Base-by-base conservation (phyloP, 169 alveolate genomes). In the Perkinsus olseni region DNA sequence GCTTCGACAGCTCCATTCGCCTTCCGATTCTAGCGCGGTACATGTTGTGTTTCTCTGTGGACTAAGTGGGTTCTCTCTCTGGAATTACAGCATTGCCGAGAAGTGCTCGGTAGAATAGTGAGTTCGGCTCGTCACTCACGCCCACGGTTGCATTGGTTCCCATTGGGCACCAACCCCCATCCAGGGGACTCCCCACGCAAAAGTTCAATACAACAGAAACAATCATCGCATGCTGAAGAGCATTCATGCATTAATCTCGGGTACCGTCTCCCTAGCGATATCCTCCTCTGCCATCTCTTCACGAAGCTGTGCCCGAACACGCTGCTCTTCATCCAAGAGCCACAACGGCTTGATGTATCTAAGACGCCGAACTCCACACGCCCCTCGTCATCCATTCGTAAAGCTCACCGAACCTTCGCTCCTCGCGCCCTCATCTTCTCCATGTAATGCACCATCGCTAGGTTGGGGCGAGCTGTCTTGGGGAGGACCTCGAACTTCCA, bases 331-430 rank as follows among this genome's bases (percentile, higher is more conserved):
- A 91, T 96, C 96, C 17, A 97, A 94, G 39, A 97, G 94, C 99
- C 99, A 97, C 94, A 96, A 93, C n/a, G 99, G 99, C 93, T 97
- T 97, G 74, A 97, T 95, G 95, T 97, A 97, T 28, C 82, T 62
- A 24, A 3, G 34, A 8, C 17, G 37, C 17, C 82, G 31, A 21
- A 24, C 34, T 62, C 82, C 13, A 62, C 82, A n/a, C n/a, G n/a
- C n/a, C n/a, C n/a, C n/a, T n/a, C n/a, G n/a, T n/a, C n/a, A n/a
- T n/a, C n/a, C n/a, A n/a, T n/a, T n/a, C n/a, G n/a, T n/a, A n/a
- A n/a, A n/a, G n/a, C 82, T 62, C 50, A 62, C 92, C 95, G 93
- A 39, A 97, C 98, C 31, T 94, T 74, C 74, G 98, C 96, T 38
- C 98, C 98, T 90, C 96, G 92, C 13, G 97, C 96, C 45, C 97